Conservation (phyloP, 352 stramenopile species). For the Phytophthora hibernalis region DNA sequence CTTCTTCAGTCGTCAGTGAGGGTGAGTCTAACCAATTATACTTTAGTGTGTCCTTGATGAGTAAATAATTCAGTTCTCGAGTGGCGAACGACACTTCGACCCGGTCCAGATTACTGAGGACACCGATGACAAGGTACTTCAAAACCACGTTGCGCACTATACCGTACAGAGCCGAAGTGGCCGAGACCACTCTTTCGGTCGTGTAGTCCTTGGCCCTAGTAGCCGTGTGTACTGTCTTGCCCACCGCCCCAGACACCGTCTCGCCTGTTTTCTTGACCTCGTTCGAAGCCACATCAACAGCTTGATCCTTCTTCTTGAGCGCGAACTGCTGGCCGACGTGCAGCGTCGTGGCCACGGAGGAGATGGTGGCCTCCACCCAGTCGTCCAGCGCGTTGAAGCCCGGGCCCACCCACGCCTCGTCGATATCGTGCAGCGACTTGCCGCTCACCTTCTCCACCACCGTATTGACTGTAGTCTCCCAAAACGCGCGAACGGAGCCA, state of each 20-base stretch:
- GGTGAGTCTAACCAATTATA: too few relatives aligned
- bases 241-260: slow-evolving; percentile 50
- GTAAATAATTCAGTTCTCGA: too few relatives aligned
- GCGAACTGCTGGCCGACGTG: slow-evolving; percentile 69
- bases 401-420: slow-evolving; percentile 57
- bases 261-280: slow-evolving; percentile 54
- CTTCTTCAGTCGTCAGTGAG: too few relatives aligned
- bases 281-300: slow-evolving; percentile 43
- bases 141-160: slow-evolving; percentile 58
- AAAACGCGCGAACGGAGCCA: slow-evolving; percentile 60
- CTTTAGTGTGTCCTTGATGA: too few relatives aligned
- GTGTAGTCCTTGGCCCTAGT: slow-evolving; percentile 73
- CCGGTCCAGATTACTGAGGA: too few relatives aligned
- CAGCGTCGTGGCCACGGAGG: slow-evolving; percentile 56
- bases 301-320: slow-evolving; percentile 74
- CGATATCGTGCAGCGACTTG: slow-evolving; percentile 69
- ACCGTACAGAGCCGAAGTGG: slow-evolving; percentile 44
- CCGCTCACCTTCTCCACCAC: slow-evolving; percentile 65
- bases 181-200: slow-evolving; percentile 49
- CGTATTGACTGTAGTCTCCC: slow-evolving; percentile 62
- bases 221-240: slow-evolving; percentile 49
- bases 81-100: too few relatives aligned
- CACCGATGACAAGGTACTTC: too few relatives aligned
- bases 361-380: slow-evolving; percentile 69
- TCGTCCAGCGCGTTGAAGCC: slow-evolving; percentile 66